Evolutionary conservation across 768 basidiomycete species (phyloP), one percentile per base, ranked within the genome.

Genomic region (Amanita inopinata): DNA sequence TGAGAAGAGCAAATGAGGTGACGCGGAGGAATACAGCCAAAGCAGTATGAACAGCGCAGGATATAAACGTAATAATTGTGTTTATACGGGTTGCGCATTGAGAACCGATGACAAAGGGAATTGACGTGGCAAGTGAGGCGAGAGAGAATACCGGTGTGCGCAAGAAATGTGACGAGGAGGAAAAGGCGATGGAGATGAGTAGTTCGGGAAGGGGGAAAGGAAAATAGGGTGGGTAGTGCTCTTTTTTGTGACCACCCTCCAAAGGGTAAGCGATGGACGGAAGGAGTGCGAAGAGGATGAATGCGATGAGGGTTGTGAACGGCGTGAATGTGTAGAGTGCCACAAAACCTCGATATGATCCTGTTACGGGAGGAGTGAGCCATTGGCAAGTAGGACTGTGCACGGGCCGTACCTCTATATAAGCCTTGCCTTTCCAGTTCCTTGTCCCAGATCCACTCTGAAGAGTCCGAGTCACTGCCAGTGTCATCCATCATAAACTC

Each of bases 181-280:
- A 89, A 34, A 87, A 64, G 2, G 77, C 70, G 12, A 68, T 66
- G 0, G 83, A 73, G 33, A 75, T 60, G 41, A 83, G 52, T 12
- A 85, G 51, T 57, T 87, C 83, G 8, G 80, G 76, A 12, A 84
- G 50, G 1, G 84, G 83, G 20, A 70, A 74, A 2, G 75, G 76
- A 52, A 82, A 71, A 55, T 66, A 64, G 1, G 65, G 62, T 1
- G 65, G 57, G 33, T 75, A 74, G 6, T 61, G 69, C 33, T 65
- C 69, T 2, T 53, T 46, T 25, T 55, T 50, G 2, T 50, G 40
- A 30, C 50, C 49, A 19, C 45, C 40, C 8, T 61, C 49, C 14
- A 55, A 52, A 10, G 66, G 70, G 61, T 78, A 82, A 17, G 70
- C 60, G 27, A 76, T 44, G 19, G 50, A 41, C 0, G 80, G 81